Base-by-base conservation (phyloP, 805 yeast genomes). In the Candida sanyiensis region DNA sequence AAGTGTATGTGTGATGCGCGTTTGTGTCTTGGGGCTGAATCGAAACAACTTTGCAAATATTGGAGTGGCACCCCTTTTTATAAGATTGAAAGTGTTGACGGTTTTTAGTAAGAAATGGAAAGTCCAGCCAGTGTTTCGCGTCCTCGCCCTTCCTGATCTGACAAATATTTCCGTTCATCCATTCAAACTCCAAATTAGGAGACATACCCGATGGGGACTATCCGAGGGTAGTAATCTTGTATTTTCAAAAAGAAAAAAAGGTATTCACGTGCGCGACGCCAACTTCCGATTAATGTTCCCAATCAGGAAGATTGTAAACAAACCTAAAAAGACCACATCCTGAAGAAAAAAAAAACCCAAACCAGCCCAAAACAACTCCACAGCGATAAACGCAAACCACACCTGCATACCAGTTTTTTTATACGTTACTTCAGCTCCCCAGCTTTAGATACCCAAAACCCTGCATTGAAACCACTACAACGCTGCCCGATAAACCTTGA, bases 301-400 rank as follows among this genome's bases (percentile, higher is more conserved):
- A 22, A 29, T 19, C 19, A 2, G 33, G 33, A 19, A 11, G 19
- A 18, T 18, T 6, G 40, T 47, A 36, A 47, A 47, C 43, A 47
- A 6, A 23, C 1, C 28, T n/a, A 21, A 24, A 20, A 26, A n/a
- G n/a, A n/a, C 24, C 28, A 24, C 37, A 34, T 13, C 25, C 9
- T 4, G n/a, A 20, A 29, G 11, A 31, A 31, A 31, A 31, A 15
- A 31, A 31, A 31, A 31, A 31, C 34, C 20, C 20, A 28, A 28
- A 28, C 32, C 16, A 31, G 21, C 24, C 20, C 24, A 13, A 22
- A 20, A 31, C 34, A 31, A 31, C 8, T 7, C n/a, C 7, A 11
- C 8, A 27, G 13, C 15, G 15, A 27, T 27, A 27, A 27, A 27
- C 10, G 31, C 8, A 6, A 18, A 18, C 8, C 16, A 18, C 4